A percentile compares a stretch with the other conserved stretches of the same genome.
Conservation (phyloP, 805 yeast species). For the Nakazawaea laoshanensis region DNA sequence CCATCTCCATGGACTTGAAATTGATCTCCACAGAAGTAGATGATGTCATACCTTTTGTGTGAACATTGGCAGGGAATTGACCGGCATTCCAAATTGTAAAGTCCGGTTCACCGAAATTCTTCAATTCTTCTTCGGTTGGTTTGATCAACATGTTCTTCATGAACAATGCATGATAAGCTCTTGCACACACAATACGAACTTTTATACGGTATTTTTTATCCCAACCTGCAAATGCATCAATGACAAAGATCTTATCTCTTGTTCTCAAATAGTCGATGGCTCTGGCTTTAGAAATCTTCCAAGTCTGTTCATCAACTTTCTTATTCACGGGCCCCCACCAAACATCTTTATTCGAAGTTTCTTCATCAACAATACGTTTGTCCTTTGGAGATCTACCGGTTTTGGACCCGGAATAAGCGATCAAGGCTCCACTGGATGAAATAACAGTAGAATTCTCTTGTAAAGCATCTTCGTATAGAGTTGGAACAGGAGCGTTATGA, state of each 20-base stretch:
- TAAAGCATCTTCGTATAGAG: constrained; percentile 90
- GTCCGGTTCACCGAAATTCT: constrained; percentile 92
- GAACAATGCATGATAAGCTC: constrained; percentile 97
- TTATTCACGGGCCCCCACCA: constrained; percentile 99
- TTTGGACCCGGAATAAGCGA: constrained; percentile 92
- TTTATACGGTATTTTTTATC: constrained; percentile 95
- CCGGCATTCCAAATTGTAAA: constrained; percentile 98
- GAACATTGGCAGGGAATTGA: constrained; percentile 95
- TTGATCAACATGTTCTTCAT: constrained; percentile 97
- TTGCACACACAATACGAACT: constrained; percentile 92
- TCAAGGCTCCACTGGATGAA: constrained; percentile 87
- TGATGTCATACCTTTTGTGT: constrained; percentile 96
- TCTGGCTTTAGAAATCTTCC: constrained; percentile 93
- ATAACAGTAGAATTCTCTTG: constrained; percentile 86
- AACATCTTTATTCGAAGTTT: constrained; percentile 68
- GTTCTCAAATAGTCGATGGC: constrained; percentile 96
- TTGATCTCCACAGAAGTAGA: constrained; percentile 92
- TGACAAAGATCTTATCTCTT: constrained; percentile 86
- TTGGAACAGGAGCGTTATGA: constrained; percentile 91
- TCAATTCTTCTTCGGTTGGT: constrained; percentile 86
- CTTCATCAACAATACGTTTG: constrained; percentile 95
- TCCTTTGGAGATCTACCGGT: constrained; percentile 99
- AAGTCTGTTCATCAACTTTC: constrained; percentile 86
- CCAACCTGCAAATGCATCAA: constrained; percentile 99
- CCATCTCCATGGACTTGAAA: constrained; percentile 98